Base-by-base conservation (phyloP, 441 rosid genomes). In the Metrosideros polymorpha region DNA sequence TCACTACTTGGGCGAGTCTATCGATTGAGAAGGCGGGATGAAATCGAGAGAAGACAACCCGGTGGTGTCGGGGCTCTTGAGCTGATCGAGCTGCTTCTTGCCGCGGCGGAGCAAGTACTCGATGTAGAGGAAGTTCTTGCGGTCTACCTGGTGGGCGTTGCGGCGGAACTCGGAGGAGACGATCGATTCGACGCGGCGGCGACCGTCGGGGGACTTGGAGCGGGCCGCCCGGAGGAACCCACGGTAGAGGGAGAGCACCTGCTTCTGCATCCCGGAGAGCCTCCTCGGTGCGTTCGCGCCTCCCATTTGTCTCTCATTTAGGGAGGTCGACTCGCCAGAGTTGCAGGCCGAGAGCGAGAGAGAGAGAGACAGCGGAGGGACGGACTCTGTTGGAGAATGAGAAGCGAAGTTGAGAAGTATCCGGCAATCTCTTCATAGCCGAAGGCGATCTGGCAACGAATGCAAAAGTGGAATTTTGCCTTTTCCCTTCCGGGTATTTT, bases 101-200 rank as follows among this genome's bases (percentile, higher is more conserved):
- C 98, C 98, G 53, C 94, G 95, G 54, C 95, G 95, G 87, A 95
- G 91, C 92, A 96, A 90, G 89, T 96, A 96, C 91, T 97, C 98
- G 5, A 96, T 91, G 90, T 95, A 90, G 87, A 93, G 89, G 83
- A 97, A 97, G 85, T 93, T 97, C 91, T 94, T 96, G 82, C 93
- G 95, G 88, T 97, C 99, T 13, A 96, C 92, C 89, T 94, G 90
- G 85, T 86, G 89, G 25, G 98, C 93, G 83, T 94, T 92, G 61
- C 86, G 91, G 77, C 93, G 95, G 84, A 97, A 97, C 90, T 96
- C 96, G 4, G 90, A 86, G 6, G 98, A 91, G 29, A 97, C 99
- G 22, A 96, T 84, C 83, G 91, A 90, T 89, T 87, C 86, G 77
- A 87, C 39, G 52, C 79, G 84, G 57, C 49, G 84, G 56, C 88